Evolutionary conservation across 2,329 filamentous ascomycete genomes (phyloP), one percentile per base, ranked within the genome.

Genomic region (Neonectria coccinea): DNA sequence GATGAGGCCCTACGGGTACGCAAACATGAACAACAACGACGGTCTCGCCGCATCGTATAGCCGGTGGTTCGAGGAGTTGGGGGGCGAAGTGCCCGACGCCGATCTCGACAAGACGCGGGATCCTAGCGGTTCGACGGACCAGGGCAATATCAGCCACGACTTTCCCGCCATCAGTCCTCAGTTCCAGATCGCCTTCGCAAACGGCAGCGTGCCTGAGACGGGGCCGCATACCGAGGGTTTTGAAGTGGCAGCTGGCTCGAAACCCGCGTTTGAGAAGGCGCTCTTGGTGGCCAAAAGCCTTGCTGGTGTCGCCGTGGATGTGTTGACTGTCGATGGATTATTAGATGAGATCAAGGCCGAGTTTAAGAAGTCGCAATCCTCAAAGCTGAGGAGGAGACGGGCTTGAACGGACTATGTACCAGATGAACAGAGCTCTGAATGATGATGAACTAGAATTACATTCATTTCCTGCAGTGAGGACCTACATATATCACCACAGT

Each of bases 211-310:
- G 1, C 71, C 71, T 1, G 31, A 64, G 12, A 60, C 54, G 8
- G 82, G 84, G 0, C 85, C 86, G 18, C 86, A 86, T 64, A 89
- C 81, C 8, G 81, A 83, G 0, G 81, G 83, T 0, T 89, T 87
- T 67, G 83, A 84, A 9, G 75, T 77, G 3, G 83, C 85, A 0
- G 81, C 85, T 0, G 84, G 85, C 4, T 86, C 82, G 0, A 77
- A 76, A 25, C 78, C 79, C 16, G 82, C 83, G 0, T 86, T 85
- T 59, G 74, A 81, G 29, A 78, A 81, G 48, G 79, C 83, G 0
- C 68, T 86, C 25, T 77, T 80, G 55, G 83, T 82, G 1, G 83
- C 79, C 0, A 86, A 86, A 67, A 81, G 79, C 3, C 70, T 86
- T 47, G 83, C 84, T 2, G 82, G 82, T 3, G 80, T 82, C 1